These are phyloP conservation scores for Chlamydomonas eustigma DNA, from an alignment of 139 green algal genomes.

Conservation along the genomic window DNA sequence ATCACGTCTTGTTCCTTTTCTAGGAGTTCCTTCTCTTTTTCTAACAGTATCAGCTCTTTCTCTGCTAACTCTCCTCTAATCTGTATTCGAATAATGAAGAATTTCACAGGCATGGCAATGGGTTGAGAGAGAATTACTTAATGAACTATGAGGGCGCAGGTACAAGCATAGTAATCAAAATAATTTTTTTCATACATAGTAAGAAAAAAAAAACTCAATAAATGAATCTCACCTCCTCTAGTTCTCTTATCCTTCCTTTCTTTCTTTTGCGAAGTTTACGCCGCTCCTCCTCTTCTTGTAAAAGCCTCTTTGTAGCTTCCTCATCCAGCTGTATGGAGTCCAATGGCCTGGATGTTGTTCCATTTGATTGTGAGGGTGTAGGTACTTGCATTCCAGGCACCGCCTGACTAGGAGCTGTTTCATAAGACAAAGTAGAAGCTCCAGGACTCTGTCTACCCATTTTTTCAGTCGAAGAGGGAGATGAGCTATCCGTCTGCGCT, in stretches of 20 bases:
- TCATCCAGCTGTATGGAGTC: conserved; percentile 15
- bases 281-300: conserved; percentile 58
- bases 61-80: conserved; percentile 70
- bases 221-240: conserved; percentile 58
- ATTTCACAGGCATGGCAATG: neutral
- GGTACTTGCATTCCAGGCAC: too few relatives aligned
- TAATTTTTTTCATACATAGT: too few relatives aligned
- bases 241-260: conserved; percentile 62
- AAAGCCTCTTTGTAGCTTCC: conserved; percentile 32
- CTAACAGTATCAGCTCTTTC: conserved; percentile 75
- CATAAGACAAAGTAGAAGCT: too few relatives aligned
- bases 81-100: conserved; percentile 22
- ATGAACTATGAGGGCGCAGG: neutral
- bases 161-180: too few relatives aligned
- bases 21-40: conserved; percentile 76
- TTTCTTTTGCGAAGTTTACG: conserved; percentile 27
- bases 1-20: conserved; percentile 74
- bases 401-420: too few relatives aligned
- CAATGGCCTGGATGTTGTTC: neutral
- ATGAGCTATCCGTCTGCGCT: too few relatives aligned
- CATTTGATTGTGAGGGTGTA: neutral
- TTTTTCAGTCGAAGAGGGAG: too few relatives aligned
- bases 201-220: neutral
- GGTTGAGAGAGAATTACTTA: neutral
- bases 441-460: too few relatives aligned